These are phyloP conservation scores for Penicillium coffeae DNA, from an alignment of 495 filamentous ascomycete species.

Conservation along the genomic window DNA sequence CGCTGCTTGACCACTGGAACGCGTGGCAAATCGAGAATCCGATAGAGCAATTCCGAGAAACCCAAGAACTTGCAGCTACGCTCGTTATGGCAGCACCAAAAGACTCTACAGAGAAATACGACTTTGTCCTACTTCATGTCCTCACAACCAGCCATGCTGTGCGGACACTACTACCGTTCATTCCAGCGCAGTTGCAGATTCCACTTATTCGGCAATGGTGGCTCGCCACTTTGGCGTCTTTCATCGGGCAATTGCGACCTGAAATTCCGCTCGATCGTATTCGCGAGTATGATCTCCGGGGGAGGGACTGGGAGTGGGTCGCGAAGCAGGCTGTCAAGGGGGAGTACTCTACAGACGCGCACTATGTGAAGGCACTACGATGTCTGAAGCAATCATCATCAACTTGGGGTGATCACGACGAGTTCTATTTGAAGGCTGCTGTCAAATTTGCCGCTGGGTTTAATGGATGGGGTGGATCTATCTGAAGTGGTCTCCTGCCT, in stretches of 20 bases:
- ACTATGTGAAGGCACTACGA: slow-evolving; percentile 78
- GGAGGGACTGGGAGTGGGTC: slow-evolving; percentile 73
- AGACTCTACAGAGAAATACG: slow-evolving; percentile 47
- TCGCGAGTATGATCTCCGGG: slow-evolving; percentile 53
- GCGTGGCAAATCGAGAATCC: slow-evolving; percentile 68
- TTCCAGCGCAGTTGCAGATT: slow-evolving; percentile 70
- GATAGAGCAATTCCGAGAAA: slow-evolving; percentile 67
- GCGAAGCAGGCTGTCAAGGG: slow-evolving; percentile 63
- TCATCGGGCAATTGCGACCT: slow-evolving; percentile 70
- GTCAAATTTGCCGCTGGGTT: slow-evolving; percentile 78
- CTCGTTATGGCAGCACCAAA: slow-evolving; percentile 62
- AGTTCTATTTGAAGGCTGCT: slow-evolving; percentile 73
- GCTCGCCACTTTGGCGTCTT: slow-evolving; percentile 74
- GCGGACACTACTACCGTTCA: slow-evolving; percentile 73
- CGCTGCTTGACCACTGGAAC: slow-evolving; percentile 82
- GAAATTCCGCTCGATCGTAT: slow-evolving; percentile 63
- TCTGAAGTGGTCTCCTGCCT: slow-evolving; percentile 11
- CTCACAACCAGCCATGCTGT: slow-evolving; percentile 85
- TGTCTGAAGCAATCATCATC: slow-evolving; percentile 68
- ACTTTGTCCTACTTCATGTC: slow-evolving; percentile 81
- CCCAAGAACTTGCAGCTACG: slow-evolving; percentile 69
- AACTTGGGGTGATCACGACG: slow-evolving; percentile 81
- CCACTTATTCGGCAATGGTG: slow-evolving; percentile 80
- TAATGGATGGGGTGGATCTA: slow-evolving; percentile 66
- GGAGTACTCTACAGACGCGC: slow-evolving; percentile 63